Conservation (phyloP, 139 green algal genomes). For the Pseudopediastrum boryanum region DNA sequence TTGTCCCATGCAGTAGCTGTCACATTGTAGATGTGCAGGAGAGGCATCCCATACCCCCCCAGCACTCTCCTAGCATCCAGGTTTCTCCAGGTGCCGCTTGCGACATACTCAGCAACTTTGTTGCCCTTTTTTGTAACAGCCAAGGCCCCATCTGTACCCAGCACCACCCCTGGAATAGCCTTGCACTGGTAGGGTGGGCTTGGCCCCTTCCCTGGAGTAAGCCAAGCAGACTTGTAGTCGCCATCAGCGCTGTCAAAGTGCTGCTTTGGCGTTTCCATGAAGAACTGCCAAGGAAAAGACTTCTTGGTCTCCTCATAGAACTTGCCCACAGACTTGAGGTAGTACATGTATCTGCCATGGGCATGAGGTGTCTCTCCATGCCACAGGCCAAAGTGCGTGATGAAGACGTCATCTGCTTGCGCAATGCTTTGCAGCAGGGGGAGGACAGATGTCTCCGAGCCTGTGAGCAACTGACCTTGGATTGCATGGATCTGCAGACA, state of each 20-base stretch:
- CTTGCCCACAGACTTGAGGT: no score
- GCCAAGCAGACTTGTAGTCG: conserved; percentile 28
- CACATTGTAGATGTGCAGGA: conserved; percentile 24
- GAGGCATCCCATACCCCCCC: background rate
- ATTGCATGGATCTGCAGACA: conserved; percentile 40
- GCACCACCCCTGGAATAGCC: conserved; percentile 2
- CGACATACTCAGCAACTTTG: conserved; percentile 14
- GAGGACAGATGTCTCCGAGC: conserved; percentile 18
- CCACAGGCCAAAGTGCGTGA: conserved; percentile 28
- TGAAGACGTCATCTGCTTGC: conserved; percentile 11
- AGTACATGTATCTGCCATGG: no score
- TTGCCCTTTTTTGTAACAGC: background rate
- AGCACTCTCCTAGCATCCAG: conserved; percentile 8
- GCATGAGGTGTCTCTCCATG: no score
- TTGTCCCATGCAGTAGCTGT: conserved; percentile 21
- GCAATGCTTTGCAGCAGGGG: conserved; percentile 24
- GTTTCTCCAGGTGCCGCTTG: conserved; percentile 27
- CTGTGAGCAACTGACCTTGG: conserved; percentile 31
- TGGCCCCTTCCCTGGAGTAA: conserved; percentile 11
- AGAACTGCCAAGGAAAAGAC: conserved; percentile 25
- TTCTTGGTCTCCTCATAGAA: background rate
- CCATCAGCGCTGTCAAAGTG: conserved; percentile 34
- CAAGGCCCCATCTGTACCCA: background rate
- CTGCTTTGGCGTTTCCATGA: conserved; percentile 38
- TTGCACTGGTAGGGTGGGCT: conserved; percentile 1